Base-by-base conservation (phyloP, 2,329 filamentous ascomycete species). In the Aspergillus floridensis region DNA sequence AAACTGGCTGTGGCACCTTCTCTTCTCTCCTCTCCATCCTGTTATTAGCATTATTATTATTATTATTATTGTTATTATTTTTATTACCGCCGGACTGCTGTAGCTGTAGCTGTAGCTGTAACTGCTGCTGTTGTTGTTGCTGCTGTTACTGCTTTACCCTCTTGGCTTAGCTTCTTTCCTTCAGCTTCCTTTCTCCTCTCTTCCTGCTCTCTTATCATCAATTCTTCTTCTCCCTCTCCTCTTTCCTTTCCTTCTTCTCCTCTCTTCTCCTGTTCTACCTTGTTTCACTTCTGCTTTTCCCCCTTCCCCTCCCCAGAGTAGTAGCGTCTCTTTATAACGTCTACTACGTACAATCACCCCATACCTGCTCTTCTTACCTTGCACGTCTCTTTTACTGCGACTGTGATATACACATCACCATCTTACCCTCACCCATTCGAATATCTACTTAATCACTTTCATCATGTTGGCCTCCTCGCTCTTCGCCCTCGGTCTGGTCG, bases 381-480 rank as follows among this genome's bases (percentile, higher is more conserved):
- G 19, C 50, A 55, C 49, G 38, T 48, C 53, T 53, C 32, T 46
- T 14, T 14, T n/a, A 26, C 19, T 53, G 24, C 47, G 19, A 51
- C 44, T 46, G 31, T 48, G 54, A 49, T 31, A 55, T 53, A 53
- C 35, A 22, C 26, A 22, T 16, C 31, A 50, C 19, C 52, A 22
- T 47, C 53, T 49, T 55, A 35, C 31, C 6, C 41, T 44, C 16
- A 6, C 14, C 16, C 6, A 16, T 44, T 16, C 16, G 14, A 44
- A 35, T 24, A 49, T 52, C 32, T 5, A 19, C 22, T 24, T 24
- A 8, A 29, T 29, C 41, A 38, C 16, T 22, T 16, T 41, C 41
- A 49, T 53, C 21, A 56, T 56, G 32, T 56, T 61, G 48, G 53
- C 56, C 49, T 57, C 50, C 56, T 50, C 53, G 16, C 38, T 55